Conservation (phyloP, 176 grass and related monocot genomes). For the Luzula sylvatica region DNA sequence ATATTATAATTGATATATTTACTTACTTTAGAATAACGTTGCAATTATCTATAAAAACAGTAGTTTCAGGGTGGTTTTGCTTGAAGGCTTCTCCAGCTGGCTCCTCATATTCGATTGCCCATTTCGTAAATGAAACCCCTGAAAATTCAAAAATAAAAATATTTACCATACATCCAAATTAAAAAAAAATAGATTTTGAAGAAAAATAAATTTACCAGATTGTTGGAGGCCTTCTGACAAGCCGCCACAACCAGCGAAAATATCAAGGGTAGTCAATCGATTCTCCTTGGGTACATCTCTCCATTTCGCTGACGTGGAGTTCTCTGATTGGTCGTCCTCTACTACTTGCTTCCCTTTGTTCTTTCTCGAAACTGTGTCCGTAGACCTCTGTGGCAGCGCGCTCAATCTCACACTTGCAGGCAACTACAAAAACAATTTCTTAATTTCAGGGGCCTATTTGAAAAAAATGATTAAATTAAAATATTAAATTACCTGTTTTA, state of each 20-base stretch:
- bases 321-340: conserved; percentile 7
- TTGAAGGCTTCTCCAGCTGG: conserved; percentile 68
- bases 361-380: conserved; percentile 25
- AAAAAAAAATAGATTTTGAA: neutral
- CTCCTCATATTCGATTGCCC: conserved; percentile 75
- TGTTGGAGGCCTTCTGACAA: conserved; percentile 56
- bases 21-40: conserved; percentile 60
- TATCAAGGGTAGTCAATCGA: conserved; percentile 51
- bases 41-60: conserved; percentile 71
- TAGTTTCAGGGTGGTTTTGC: conserved; percentile 57
- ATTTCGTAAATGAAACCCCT: conserved; percentile 58
- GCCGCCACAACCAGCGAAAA: conserved; percentile 73
- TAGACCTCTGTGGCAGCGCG: conserved; percentile 16
- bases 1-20: neutral
- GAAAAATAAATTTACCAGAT: conserved; percentile 30
- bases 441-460: no score
- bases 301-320: conserved; percentile 17
- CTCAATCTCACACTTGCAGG: conserved; percentile 26
- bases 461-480: no score
- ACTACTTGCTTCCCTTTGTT: conserved; percentile 65
- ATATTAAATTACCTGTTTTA: conserved; percentile 40
- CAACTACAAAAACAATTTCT: conserved; percentile 21
- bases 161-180: neutral
- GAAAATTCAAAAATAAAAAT: conserved; percentile 21
- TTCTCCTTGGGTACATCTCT: conserved; percentile 26